Evolutionary conservation across 441 rosid species (phyloP), one percentile per base, ranked within the genome.

Genomic region (Pelargonium cotyledonis): DNA sequence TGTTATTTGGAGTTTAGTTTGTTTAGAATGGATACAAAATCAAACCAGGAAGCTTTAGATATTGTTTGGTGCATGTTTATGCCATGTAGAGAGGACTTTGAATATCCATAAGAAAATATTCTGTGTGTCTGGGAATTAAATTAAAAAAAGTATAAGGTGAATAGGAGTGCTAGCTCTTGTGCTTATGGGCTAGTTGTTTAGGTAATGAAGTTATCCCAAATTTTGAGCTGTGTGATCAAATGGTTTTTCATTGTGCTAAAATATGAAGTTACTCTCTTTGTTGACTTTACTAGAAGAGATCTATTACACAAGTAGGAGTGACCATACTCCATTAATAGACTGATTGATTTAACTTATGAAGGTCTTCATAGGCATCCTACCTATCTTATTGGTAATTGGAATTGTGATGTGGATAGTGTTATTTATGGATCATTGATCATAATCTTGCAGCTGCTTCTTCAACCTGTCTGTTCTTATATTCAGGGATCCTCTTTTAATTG

Each of bases 401-500:
- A 57, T 26, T 15, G 15, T 8, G 7, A 11, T 40, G 8, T 66
- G 68, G 63, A 35, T 29, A 43, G 31, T 55, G 11, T 53, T 9
- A n/a, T 6, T 11, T 66, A 35, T 14, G 35, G 8, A 38, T 0
- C 41, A 6, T 38, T 38, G 41, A 38, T 38, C 8, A 38, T 38
- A 38, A 38, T 35, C 40, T 35, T 35, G 40, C 40, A 35, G 41
- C 41, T 38, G 41, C 41, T 38, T 38, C 41, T 38, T 38, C 41
- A 38, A 1, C 41, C 15, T 65, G 14, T 15, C 64, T 40, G 16
- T 61, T 57, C 46, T 18, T 58, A 21, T 65, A 19, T 23, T 53
- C 21, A 21, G 10, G 4, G 53, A 15, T 72, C 14, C 41, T 61
- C 16, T 6, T 66, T 55, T 67, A 62, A 55, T 68, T 65, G 5